phyloP scores from a whole-genome alignment of 768 basidiomycete genomes.

The Russula compacta region DNA sequence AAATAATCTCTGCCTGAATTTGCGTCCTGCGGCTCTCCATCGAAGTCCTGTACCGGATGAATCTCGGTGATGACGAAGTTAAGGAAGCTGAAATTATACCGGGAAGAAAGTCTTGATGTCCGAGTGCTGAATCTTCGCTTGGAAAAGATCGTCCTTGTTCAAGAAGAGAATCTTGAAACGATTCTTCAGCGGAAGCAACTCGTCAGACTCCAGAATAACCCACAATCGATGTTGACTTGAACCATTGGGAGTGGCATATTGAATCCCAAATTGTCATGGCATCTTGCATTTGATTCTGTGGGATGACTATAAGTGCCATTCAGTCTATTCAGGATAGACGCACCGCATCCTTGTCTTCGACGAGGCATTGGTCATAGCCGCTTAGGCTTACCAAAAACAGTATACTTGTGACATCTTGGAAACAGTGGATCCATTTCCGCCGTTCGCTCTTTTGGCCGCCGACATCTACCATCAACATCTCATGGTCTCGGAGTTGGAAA shows the following conservation, averaged over 20 bases:
- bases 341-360: slow-evolving; percentile 87
- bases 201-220: neutral
- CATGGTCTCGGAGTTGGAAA: slow-evolving; percentile 68
- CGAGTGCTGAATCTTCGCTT: slow-evolving; percentile 69
- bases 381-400: slow-evolving; percentile 85
- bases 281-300: slow-evolving; percentile 96
- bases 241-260: slow-evolving; percentile 97
- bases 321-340: slow-evolving; percentile 26
- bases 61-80: neutral
- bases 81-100: slow-evolving; percentile 32
- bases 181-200: neutral
- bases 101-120: slow-evolving; percentile 88
- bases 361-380: slow-evolving; percentile 90
- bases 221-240: slow-evolving; percentile 88
- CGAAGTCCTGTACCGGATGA: slow-evolving; percentile 53
- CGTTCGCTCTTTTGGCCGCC: slow-evolving; percentile 91
- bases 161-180: slow-evolving; percentile 69
- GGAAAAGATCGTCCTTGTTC: slow-evolving; percentile 93
- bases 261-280: slow-evolving; percentile 99
- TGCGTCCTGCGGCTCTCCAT: slow-evolving; percentile 65
- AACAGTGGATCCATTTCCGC: slow-evolving; percentile 91
- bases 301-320: slow-evolving; percentile 3
- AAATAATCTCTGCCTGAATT: slow-evolving; percentile 83
- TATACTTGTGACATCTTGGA: slow-evolving; percentile 91
- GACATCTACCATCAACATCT: slow-evolving; percentile 90